Evolutionary conservation across 495 filamentous ascomycete species (phyloP).

Genomic region (Aspergillus olivimuriae): DNA sequence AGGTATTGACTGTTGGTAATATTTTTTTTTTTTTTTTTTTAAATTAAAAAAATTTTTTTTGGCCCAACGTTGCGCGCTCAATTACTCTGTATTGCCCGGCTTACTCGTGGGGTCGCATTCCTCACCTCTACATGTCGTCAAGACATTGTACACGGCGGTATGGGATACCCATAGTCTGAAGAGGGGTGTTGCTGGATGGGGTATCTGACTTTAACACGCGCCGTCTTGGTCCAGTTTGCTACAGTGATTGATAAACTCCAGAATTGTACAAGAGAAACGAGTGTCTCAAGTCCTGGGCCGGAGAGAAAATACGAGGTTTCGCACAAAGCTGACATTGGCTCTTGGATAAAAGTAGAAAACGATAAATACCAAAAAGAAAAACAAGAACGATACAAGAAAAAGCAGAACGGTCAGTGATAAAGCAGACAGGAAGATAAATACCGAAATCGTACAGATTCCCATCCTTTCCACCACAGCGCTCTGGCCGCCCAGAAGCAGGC

Average conservation of each 20-base stretch:
- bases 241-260: slow-evolving; percentile 6
- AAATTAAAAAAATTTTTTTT: too few species aligned
- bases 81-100: slow-evolving; percentile 24
- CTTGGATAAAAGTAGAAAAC: too few species aligned
- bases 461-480: too few species aligned
- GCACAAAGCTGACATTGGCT: too few species aligned
- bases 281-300: too few species aligned
- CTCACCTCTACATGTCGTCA: slow-evolving; percentile 24
- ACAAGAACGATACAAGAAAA: too few species aligned
- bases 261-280: slow-evolving; percentile 17
- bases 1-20: slow-evolving; percentile 16
- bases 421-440: too few species aligned
- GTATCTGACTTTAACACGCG: slow-evolving; percentile 3
- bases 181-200: background rate
- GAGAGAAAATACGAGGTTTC: too few species aligned
- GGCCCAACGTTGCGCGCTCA: slow-evolving; percentile 19
- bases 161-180: slow-evolving; percentile 2
- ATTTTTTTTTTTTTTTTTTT: too few species aligned
- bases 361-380: background rate
- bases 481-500: too few species aligned
- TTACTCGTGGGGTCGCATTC: slow-evolving; percentile 21
- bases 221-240: slow-evolving; percentile 15
- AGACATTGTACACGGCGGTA: slow-evolving; percentile 28
- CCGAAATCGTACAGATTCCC: too few species aligned
- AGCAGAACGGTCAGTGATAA: too few species aligned